Conservation (phyloP, 2,329 filamentous ascomycete genomes). For the Botrytis cinerea region DNA sequence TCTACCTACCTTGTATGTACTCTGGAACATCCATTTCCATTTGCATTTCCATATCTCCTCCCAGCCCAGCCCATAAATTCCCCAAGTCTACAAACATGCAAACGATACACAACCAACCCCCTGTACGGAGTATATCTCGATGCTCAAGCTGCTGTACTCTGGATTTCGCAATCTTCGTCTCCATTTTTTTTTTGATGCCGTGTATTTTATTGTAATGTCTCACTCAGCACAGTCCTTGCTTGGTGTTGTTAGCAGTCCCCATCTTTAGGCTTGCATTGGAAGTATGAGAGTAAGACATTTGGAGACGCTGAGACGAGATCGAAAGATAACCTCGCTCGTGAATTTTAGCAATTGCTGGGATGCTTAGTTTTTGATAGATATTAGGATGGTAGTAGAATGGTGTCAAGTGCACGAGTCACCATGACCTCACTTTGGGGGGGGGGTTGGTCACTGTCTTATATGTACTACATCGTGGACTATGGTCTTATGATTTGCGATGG, state of each 20-base stretch:
- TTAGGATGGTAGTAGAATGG: not conserved
- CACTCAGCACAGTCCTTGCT: not conserved
- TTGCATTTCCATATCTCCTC: not conserved
- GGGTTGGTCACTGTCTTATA: not conserved
- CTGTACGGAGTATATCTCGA: not conserved
- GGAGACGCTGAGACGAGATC: not conserved
- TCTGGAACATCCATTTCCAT: not conserved
- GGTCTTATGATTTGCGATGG: not conserved
- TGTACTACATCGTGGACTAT: not conserved
- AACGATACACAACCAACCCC: not conserved
- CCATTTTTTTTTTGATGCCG: not conserved
- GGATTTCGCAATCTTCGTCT: not conserved
- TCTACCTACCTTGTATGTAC: not conserved
- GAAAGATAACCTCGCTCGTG: not conserved
- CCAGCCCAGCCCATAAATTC: not conserved
- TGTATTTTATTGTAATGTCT: not conserved
- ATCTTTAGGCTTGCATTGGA: not conserved
- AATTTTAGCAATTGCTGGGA: not conserved
- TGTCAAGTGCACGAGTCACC: not conserved
- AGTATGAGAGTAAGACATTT: slow-evolving; percentile 2
- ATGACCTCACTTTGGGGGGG: not conserved
- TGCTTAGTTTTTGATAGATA: not conserved
- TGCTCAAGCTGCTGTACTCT: not conserved
- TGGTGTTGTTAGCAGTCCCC: not conserved
- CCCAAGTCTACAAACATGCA: not conserved